These are phyloP conservation scores for Daedaleopsis sinensis DNA, from an alignment of 768 basidiomycete genomes.

Conservation along the genomic window DNA sequence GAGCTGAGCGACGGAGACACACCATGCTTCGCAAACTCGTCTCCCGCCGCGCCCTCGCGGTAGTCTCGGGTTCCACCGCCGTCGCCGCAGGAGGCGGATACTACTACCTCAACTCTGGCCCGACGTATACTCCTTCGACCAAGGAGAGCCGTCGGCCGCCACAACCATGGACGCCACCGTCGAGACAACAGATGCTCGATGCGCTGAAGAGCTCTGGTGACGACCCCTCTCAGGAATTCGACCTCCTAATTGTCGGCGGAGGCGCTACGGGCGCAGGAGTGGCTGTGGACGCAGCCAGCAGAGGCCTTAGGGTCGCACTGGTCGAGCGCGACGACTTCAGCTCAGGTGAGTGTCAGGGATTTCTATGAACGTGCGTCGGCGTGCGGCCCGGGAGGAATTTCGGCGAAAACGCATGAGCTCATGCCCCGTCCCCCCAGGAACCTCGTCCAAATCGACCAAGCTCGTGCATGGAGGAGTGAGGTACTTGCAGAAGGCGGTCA, in stretches of 20 bases:
- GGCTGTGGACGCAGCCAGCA: constrained; percentile 92
- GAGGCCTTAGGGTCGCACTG: constrained; percentile 90
- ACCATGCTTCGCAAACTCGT: constrained; percentile 31
- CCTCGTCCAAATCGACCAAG: constrained; percentile 96
- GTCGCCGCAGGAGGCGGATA: constrained; percentile 62
- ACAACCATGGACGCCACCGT: constrained; percentile 78
- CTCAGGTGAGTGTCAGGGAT: constrained; percentile 54
- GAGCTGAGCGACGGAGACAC: constrained; percentile 18
- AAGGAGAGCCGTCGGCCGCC: constrained; percentile 72
- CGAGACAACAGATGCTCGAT: constrained; percentile 65
- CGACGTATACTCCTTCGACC: constrained; percentile 64
- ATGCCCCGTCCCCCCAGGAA: constrained; percentile 51
- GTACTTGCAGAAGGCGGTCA: constrained; percentile 95
- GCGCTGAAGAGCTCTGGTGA: constrained; percentile 55
- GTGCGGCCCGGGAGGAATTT: constrained; percentile 1
- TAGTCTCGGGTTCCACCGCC: constrained; percentile 54
- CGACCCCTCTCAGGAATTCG: constrained; percentile 55
- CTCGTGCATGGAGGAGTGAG: constrained; percentile 98
- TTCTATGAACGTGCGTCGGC: constrained; percentile 15
- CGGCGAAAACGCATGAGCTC: neutral
- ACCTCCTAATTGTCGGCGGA: constrained; percentile 86
- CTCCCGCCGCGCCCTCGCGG: constrained; percentile 57
- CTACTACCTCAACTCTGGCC: constrained; percentile 75
- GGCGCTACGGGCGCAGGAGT: constrained; percentile 96
- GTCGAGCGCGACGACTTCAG: constrained; percentile 94